phyloP scores from a whole-genome alignment of 164 flowering plant genomes.

The Tetracentron sinense region DNA sequence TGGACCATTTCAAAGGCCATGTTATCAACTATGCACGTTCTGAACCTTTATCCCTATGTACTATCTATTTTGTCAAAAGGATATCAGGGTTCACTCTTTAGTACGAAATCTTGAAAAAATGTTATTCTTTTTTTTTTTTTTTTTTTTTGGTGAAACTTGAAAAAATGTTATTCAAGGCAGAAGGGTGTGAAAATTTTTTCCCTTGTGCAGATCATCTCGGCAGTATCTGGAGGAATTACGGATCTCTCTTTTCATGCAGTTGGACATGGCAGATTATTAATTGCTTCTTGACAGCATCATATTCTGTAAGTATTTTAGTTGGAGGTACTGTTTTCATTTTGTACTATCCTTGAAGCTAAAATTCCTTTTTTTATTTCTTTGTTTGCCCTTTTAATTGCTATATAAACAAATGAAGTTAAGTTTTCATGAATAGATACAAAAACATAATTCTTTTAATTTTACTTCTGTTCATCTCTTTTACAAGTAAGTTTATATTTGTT shows the following conservation, averaged over 20 bases:
- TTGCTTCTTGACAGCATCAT: constrained; percentile 94
- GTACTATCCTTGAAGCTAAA: neutral
- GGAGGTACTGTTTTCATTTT: neutral
- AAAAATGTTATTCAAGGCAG: neutral
- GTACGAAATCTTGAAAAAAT: neutral
- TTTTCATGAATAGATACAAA: no score
- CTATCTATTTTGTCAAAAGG: neutral
- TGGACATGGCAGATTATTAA: constrained; percentile 91
- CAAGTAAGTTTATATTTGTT: no score
- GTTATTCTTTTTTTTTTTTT: no score
- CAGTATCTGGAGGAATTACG: constrained; percentile 90
- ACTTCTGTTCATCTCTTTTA: no score
- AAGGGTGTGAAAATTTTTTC: constrained; percentile 8
- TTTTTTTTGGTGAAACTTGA: no score
- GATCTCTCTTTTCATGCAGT: constrained; percentile 87
- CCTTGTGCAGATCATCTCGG: constrained; percentile 82
- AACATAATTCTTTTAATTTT: no score
- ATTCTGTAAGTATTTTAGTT: constrained; percentile 68
- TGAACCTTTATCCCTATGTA: neutral
- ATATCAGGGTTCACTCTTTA: neutral
- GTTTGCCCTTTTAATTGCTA: neutral
- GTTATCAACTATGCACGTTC: no score
- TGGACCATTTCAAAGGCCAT: neutral
- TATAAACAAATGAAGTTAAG: no score
- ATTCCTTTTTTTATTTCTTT: neutral